Evolutionary conservation across 805 yeast species (phyloP).

Genomic region (Jamesozyma gamospora): DNA sequence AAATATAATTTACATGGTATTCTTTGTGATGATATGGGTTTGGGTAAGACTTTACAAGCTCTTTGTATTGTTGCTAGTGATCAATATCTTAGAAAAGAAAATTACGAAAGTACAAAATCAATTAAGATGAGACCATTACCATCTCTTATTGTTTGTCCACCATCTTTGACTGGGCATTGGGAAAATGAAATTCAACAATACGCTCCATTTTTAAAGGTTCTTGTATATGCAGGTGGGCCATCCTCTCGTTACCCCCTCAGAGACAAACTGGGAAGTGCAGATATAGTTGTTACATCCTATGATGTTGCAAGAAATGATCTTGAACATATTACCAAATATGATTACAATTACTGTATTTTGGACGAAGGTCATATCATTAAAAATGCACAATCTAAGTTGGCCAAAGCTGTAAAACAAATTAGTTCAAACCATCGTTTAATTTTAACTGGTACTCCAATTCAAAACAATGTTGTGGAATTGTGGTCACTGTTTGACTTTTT

Average conservation of each 20-base stretch:
- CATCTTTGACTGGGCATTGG: slow-evolving; percentile 98
- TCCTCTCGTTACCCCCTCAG: slow-evolving; percentile 51
- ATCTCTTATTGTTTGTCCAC: slow-evolving; percentile 86
- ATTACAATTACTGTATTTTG: slow-evolving; percentile 86
- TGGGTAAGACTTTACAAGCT: slow-evolving; percentile 94
- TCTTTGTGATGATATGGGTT: slow-evolving; percentile 98
- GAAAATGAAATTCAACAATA: slow-evolving; percentile 86
- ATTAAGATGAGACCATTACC: slow-evolving; percentile 69
- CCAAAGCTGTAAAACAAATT: slow-evolving; percentile 76
- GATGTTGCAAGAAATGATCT: slow-evolving; percentile 94
- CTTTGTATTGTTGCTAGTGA: slow-evolving; percentile 96
- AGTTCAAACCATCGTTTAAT: slow-evolving; percentile 84
- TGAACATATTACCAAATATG: slow-evolving; percentile 45
- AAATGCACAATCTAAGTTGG: slow-evolving; percentile 77
- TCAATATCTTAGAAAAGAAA: slow-evolving; percentile 74
- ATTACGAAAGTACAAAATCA: slow-evolving; percentile 46
- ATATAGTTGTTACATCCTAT: slow-evolving; percentile 87
- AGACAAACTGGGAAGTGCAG: slow-evolving; percentile 44
- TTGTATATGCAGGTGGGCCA: slow-evolving; percentile 94
- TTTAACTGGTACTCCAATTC: slow-evolving; percentile 95
- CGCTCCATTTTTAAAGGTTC: slow-evolving; percentile 73
- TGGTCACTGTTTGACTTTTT: slow-evolving; percentile 97
- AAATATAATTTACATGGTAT: slow-evolving; percentile 94
- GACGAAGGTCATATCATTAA: slow-evolving; percentile 98
- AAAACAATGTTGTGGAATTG: slow-evolving; percentile 87